Evolutionary conservation across 257 asterid genomes (phyloP), one percentile per base, ranked within the genome.

Genomic region (Verbena officinalis): DNA sequence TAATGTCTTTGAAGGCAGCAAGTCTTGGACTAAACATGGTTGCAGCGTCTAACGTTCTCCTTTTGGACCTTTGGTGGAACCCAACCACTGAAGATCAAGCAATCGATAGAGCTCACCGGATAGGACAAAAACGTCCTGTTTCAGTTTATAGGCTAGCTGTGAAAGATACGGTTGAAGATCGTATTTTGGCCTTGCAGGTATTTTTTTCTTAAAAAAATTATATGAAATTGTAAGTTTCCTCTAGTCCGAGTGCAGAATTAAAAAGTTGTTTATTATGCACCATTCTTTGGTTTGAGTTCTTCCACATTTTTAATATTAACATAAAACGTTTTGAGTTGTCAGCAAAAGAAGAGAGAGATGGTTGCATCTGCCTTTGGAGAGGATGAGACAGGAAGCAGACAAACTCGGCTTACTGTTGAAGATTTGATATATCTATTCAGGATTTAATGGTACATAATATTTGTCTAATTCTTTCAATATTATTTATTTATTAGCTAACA

Each of bases 21-120:
- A 93, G 99, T 71, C 95, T 93, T 33, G 99, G 99, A 65, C 82
- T 93, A 62, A 93, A 93, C 83, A 86, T 93, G 99, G 99, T 93
- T 59, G 95, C 96, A 4, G 99, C 97, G 68, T 93, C 88, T 73
- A 88, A 83, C 53, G 99, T 93, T 42, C 71, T 93, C 69, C 94
- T 93, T 69, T 84, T 93, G 71, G 99, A 93, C 80, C 96, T 90
- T 10, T 93, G 99, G 99, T 93, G 99, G 99, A 93, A 93, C 75
- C 99, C 99, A 30, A 90, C 97, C 1, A 93, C 99, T 33, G 99
- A 93, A 79, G 99, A 93, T 83, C 99, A 93, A 82, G 97, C 99
- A 38, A 88, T 93, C 30, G 99, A 93, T 68, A 71, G 99, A 68
- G 99, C 99, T 9, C 99, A 93, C 77, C 89, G 99, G 60, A 93